These are phyloP conservation scores for Tetrahymena borealis DNA, from an alignment of 73 alveolate species.

Conservation along the genomic window DNA sequence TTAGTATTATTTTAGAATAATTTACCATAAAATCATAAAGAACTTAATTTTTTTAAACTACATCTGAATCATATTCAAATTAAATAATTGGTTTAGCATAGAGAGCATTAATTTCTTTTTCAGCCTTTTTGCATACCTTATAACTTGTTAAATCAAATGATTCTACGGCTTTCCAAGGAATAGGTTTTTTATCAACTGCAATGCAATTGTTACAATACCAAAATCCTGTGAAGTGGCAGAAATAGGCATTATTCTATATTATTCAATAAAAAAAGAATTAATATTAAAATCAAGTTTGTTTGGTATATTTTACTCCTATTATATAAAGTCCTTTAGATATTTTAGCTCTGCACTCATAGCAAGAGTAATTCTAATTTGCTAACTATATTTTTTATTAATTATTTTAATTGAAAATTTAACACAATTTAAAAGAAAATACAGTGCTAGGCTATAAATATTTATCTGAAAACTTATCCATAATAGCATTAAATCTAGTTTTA, in stretches of 20 bases:
- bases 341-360: neutral
- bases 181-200: constrained; percentile 20
- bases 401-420: neutral
- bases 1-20: no score
- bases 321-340: neutral
- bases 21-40: constrained; percentile 21
- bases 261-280: neutral
- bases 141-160: constrained; percentile 19
- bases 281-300: neutral
- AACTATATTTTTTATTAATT: neutral
- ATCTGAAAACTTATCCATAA: neutral
- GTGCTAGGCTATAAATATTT: neutral
- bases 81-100: constrained; percentile 24
- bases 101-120: constrained; percentile 20
- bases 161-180: constrained; percentile 42
- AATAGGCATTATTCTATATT: neutral
- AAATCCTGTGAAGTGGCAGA: constrained; percentile 14
- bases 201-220: constrained; percentile 31
- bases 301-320: neutral
- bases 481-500: neutral
- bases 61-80: neutral
- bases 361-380: neutral
- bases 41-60: neutral
- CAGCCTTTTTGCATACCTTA: constrained; percentile 30
- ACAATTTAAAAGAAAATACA: neutral